Conservation (phyloP, 805 yeast species). For the Zygoascus ofunaensis region DNA sequence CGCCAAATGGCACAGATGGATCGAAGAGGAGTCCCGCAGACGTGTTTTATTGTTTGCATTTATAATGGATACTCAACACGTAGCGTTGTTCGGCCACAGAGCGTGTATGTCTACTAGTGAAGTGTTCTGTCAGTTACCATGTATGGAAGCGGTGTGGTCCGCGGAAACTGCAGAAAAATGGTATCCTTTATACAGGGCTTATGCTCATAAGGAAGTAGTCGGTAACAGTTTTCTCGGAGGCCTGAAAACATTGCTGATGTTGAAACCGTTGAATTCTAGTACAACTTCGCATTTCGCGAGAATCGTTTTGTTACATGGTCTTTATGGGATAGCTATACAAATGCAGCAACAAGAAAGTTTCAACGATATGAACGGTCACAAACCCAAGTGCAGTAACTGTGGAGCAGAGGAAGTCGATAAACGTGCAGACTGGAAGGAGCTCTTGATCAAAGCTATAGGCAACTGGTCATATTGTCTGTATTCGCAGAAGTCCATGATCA, state of each 20-base stretch:
- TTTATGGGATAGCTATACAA: conserved; percentile 21
- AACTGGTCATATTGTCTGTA: conserved; percentile 23
- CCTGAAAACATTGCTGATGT: conserved; percentile 17
- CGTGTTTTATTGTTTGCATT: conserved; percentile 21
- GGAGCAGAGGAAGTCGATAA: conserved; percentile 7
- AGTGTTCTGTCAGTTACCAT: conserved; percentile 21
- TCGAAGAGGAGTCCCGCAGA: conserved; percentile 21
- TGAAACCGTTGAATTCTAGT: conserved; percentile 16
- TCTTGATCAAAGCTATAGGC: conserved; percentile 20
- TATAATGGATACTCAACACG: conserved; percentile 26
- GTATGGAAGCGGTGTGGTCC: conserved; percentile 21
- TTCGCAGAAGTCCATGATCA: conserved; percentile 17
- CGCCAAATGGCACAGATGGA: conserved; percentile 21
- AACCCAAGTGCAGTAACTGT: conserved; percentile 6
- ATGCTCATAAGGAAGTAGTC: not conserved
- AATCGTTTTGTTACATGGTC: conserved; percentile 21
- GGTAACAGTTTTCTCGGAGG: conserved; percentile 17
- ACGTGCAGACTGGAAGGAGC: conserved; percentile 16
- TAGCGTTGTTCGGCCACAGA: conserved; percentile 21
- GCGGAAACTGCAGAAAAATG: conserved; percentile 11
- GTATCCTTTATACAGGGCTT: conserved; percentile 6
- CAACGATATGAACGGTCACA: not conserved
- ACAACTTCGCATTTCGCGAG: conserved; percentile 17
- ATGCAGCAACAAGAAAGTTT: conserved; percentile 17
- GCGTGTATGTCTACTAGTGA: conserved; percentile 23